phyloP scores from a whole-genome alignment of 208 protist genomes.

The Naegleria lovaniensis region DNA sequence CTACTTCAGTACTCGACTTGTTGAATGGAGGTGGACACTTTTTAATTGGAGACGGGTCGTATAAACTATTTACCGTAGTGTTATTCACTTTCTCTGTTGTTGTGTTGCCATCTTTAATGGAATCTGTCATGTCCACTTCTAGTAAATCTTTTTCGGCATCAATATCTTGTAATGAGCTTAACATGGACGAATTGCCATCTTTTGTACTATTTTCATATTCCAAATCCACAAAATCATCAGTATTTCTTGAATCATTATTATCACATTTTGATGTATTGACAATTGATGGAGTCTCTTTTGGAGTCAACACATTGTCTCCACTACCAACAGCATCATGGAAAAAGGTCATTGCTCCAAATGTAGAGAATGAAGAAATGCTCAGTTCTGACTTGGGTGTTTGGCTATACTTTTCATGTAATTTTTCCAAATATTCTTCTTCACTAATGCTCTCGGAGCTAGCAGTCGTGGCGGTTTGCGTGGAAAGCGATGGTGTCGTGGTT shows the following conservation, averaged over 20 bases:
- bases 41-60: background rate
- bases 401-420: background rate
- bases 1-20: background rate
- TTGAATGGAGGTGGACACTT: background rate
- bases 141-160: background rate
- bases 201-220: background rate
- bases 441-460: background rate
- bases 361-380: background rate
- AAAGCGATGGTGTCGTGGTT: too few species aligned
- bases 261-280: background rate
- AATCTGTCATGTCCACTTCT: background rate
- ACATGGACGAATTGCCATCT: background rate
- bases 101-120: background rate
- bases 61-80: background rate
- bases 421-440: background rate
- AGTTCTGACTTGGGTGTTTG: background rate
- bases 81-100: too few species aligned
- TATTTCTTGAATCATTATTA: too few species aligned
- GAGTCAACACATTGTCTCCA: background rate
- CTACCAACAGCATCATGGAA: background rate
- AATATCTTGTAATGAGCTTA: background rate
- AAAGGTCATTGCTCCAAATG: background rate
- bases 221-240: background rate
- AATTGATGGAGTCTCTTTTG: background rate
- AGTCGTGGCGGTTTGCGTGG: background rate